Base-by-base conservation (phyloP, 169 alveolate genomes). In the Neospora caninum region DNA sequence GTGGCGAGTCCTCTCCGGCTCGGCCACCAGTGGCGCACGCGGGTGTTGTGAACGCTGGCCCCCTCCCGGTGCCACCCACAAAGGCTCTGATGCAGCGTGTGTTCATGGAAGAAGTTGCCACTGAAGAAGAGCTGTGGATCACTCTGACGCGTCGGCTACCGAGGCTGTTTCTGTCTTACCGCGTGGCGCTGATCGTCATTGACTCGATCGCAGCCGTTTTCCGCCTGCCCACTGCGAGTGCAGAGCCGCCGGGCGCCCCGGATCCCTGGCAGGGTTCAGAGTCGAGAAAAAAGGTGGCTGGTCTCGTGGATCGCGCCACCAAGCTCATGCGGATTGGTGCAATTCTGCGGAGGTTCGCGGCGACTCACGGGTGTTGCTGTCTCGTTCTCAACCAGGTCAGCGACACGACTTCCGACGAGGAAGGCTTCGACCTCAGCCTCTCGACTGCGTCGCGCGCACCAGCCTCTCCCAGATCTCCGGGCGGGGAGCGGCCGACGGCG, bases 201-300 rank as follows among this genome's bases (percentile, higher is more conserved):
- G 93, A 88, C 70, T 88, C 93, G 42, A 67, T 88, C 41, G 93
- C 93, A 27, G 93, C 93, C 78, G n/a, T 88, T 22, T 67, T 88
- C 34, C 80, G 82, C 53, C 91, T 22, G 4, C 31, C 69, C 13
- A 84, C 80, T 38, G 1, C 84, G 27, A 36, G 31, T 0, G 64
- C 84, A 18, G 54, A 38, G 25, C 34, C 54, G 34, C 58, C 9
- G 22, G 88, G 88, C 41, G 58, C 13, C 45, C 42, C 16, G n/a
- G 42, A 13, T 43, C 39, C 27, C 43, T 58, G 70, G n/a, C 4
- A 64, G 73, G 73, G 34, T 27, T 64, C 73, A 27, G 73, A 16
- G 16, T 9, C 73, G 34, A 64, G 20, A 64, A 7, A 64, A 7
- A 16, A 64, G 4, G 42, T 34, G 58, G 45, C 78, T 1, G 92